Base-by-base conservation (phyloP, 2,329 filamentous ascomycete genomes). In the Metarhizium sp. region DNA sequence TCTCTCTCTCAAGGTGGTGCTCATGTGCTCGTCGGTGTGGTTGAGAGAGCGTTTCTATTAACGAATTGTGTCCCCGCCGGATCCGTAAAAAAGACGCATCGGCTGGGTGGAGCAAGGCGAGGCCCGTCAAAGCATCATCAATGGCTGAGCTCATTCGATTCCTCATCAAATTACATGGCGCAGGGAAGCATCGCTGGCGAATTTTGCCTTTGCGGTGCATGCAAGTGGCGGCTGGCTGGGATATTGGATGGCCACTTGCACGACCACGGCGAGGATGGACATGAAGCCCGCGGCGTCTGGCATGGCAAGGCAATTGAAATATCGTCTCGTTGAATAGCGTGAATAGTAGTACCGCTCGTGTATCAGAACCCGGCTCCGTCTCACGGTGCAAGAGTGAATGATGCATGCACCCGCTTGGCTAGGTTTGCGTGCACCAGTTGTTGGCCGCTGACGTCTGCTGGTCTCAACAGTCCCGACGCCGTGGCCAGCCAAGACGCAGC, bases 71-170 rank as follows among this genome's bases (percentile, higher is more conserved):
- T 49, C 55, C 54, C 59, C 51, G 53, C 55, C 47, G 51, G 58
- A 64, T 66, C 62, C 64, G 62, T 64, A 47, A 66, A 67, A 67
- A 67, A 67, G 64, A 59, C 65, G 65, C 65, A 55, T 46, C 40
- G 38, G 47, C 40, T 54, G 47, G 51, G 53, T 51, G 51, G 46
- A 53, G 55, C 47, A 40, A 20, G n/a, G 8, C 43, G 43, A 29
- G 25, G 25, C 25, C 25, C 38, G 47, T 45, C 38, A 20, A 29
- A 25, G 48, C 13, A 38, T 47, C 25, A 18, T 51, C 47, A 29
- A 30, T 36, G 48, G 43, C 40, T 13, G 42, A 48, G 49, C 54
- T 55, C 38, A 40, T 34, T 48, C 42, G 42, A 46, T 29, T 46
- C 34, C 51, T 32, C 18, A 48, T 4, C 43, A 46, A 25, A 25